Evolutionary conservation across 371 early-diverging fungal genomes (phyloP).

Genomic region (Umbelopsis sp.): DNA sequence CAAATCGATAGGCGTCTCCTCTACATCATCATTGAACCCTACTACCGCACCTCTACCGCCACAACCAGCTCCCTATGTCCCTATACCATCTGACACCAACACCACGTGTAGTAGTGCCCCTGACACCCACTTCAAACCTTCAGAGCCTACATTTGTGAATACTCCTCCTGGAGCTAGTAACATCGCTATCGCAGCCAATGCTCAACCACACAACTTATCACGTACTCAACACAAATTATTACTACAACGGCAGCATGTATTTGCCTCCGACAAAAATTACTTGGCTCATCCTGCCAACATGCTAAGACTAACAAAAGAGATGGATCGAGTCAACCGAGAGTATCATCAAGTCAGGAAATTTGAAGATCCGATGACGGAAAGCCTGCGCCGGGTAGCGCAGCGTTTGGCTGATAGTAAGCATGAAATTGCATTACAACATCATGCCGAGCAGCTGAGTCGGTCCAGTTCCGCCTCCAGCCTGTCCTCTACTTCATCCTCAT

Average conservation of each 20-base stretch:
- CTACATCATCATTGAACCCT: neutral
- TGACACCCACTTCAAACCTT: neutral
- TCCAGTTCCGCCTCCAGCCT: constrained; percentile 6
- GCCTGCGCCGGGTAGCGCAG: constrained; percentile 36
- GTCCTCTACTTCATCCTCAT: constrained; percentile 3
- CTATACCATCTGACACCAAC: constrained; percentile 1
- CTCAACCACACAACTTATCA: constrained; percentile 22
- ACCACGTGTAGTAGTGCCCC: constrained; percentile 14
- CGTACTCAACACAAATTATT: constrained; percentile 59
- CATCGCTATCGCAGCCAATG: constrained; percentile 11
- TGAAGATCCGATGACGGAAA: constrained; percentile 45
- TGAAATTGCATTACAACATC: neutral
- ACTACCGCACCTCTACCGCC: neutral
- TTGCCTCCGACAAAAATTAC: constrained; percentile 56
- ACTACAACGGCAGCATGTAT: constrained; percentile 54
- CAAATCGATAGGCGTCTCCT: constrained; percentile 10
- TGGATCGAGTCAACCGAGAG: constrained; percentile 58
- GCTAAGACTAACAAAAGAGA: constrained; percentile 50
- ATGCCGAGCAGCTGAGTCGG: constrained; percentile 4
- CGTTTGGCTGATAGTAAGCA: constrained; percentile 4
- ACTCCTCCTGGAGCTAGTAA: neutral
- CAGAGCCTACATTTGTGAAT: neutral
- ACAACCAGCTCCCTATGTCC: constrained; percentile 15
- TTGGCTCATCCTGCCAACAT: constrained; percentile 57
- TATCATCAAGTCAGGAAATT: constrained; percentile 42